Evolutionary conservation across 208 protist genomes (phyloP), one percentile per base, ranked within the genome.

Genomic region (Leishmania tarentolae): DNA sequence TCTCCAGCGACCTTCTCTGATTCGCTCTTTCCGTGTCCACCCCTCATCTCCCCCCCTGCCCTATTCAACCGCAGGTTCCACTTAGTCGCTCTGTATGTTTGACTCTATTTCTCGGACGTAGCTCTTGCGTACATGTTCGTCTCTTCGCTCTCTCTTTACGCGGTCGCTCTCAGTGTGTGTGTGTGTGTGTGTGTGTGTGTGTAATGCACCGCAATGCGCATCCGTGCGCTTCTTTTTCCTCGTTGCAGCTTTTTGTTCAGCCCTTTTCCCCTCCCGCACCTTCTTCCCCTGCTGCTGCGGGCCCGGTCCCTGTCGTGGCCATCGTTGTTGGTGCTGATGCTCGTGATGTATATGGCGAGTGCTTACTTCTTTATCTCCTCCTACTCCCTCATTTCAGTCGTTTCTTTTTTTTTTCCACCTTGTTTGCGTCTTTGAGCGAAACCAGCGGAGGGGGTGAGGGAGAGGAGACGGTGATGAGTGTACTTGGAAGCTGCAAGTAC

Each of bases 21-120:
- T 50, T 31, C 40, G 46, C 61, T 57, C 66, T 78, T 78, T 52
- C 63, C n/a, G 57, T 65, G 68, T 68, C 31, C 11, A 3, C 24
- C 53, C 40, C 46, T 83, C 73, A 42, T 63, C 66, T 24, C 72
- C 46, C 77, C n/a, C 13, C 28, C 24, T 79, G 75, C 35, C 44
- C 37, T 35, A 47, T 75, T 82, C 50, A 13, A 17, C 69, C 9
- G 31, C 52, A 68, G 52, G 57, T 66, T 28, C 42, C 42, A 31
- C 40, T 47, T 47, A 24, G 44, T 13, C 8, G 7, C 9, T 50
- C 46, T 79, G 28, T 42, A 72, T 72, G 37, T 46, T n/a, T 72
- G 31, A 42, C 19, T 52, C 11, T 79, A 40, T 52, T 70, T 35
- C 11, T 69, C 63, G 42, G 63, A 15, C 31, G n/a, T 40, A 6